Percentiles rank a stretch among this genome's conserved stretches.
phyloP scores from a whole-genome alignment of 148 eudicot genomes.

The Euryodendron excelsum region DNA sequence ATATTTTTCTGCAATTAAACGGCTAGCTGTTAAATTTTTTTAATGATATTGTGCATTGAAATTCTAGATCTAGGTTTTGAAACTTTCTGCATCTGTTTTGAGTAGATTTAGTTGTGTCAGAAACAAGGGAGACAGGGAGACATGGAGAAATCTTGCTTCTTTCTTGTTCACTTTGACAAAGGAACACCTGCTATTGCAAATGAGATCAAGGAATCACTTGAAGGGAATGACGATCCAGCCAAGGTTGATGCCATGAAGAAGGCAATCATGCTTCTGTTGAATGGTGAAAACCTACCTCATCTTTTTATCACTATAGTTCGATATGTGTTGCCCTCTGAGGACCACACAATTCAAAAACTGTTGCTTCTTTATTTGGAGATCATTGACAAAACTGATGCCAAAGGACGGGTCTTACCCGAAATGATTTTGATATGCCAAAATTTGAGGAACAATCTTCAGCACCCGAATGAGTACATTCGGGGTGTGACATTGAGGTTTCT shows the following conservation, averaged over 20 bases:
- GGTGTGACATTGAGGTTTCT: conserved; percentile 78
- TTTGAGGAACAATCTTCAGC: conserved; percentile 65
- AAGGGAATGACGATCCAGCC: conserved; percentile 59
- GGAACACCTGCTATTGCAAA: too few species aligned
- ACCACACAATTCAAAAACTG: conserved; percentile 69
- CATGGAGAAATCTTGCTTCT: conserved; percentile 73
- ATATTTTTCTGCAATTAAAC: too few species aligned
- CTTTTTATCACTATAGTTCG: conserved; percentile 71
- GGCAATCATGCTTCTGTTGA: conserved; percentile 73
- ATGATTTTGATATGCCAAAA: conserved; percentile 91
- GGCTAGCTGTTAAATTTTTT: too few species aligned
- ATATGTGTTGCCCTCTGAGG: conserved; percentile 75
- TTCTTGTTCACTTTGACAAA: conserved; percentile 71
- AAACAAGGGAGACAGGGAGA: too few species aligned
- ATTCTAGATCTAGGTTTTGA: too few species aligned
- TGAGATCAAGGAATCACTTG: conserved; percentile 80
- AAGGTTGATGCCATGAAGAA: conserved; percentile 78
- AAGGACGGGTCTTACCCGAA: conserved; percentile 63
- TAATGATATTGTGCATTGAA: too few species aligned
- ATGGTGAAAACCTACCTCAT: conserved; percentile 74
- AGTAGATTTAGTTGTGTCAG: too few species aligned
- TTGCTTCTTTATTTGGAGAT: conserved; percentile 70
- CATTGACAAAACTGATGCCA: conserved; percentile 75
- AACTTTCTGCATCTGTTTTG: too few species aligned
- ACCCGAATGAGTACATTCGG: conserved; percentile 74